Conservation (phyloP, 768 basidiomycete genomes). For the Dioszegia crocea region DNA sequence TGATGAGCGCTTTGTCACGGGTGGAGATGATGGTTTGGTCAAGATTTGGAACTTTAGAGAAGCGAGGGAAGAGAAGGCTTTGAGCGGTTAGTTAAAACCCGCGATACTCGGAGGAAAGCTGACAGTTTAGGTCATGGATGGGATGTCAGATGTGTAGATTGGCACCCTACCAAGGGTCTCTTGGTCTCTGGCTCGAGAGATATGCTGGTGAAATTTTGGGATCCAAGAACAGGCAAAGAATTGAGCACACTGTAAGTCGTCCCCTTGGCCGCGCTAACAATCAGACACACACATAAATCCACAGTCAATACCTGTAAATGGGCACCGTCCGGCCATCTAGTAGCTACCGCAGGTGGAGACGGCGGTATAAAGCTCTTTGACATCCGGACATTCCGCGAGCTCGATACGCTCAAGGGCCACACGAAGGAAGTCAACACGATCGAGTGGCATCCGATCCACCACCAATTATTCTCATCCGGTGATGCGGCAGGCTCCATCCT, state of each 20-base stretch:
- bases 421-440: slow-evolving; percentile 97
- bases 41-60: slow-evolving; percentile 94
- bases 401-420: slow-evolving; percentile 86
- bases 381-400: slow-evolving; percentile 96
- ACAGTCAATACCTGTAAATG: slow-evolving; percentile 88
- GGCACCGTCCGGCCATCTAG: slow-evolving; percentile 89
- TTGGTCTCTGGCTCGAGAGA: slow-evolving; percentile 95
- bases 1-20: slow-evolving; percentile 85
- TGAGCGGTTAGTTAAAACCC: slow-evolving; percentile 61
- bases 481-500: slow-evolving; percentile 90
- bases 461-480: slow-evolving; percentile 77
- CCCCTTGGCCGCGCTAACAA: slow-evolving; percentile 2
- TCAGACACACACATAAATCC: slow-evolving; percentile 92
- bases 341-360: slow-evolving; percentile 92
- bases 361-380: slow-evolving; percentile 94
- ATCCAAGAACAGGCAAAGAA: slow-evolving; percentile 84
- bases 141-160: slow-evolving; percentile 98
- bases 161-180: slow-evolving; percentile 96
- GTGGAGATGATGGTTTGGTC: slow-evolving; percentile 91
- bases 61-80: slow-evolving; percentile 76
- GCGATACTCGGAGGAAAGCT: not conserved
- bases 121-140: slow-evolving; percentile 77
- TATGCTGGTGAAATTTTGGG: slow-evolving; percentile 99
- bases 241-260: slow-evolving; percentile 76
- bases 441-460: slow-evolving; percentile 93